phyloP scores from a whole-genome alignment of 73 alveolate species.

The Blepharisma japonicum region DNA sequence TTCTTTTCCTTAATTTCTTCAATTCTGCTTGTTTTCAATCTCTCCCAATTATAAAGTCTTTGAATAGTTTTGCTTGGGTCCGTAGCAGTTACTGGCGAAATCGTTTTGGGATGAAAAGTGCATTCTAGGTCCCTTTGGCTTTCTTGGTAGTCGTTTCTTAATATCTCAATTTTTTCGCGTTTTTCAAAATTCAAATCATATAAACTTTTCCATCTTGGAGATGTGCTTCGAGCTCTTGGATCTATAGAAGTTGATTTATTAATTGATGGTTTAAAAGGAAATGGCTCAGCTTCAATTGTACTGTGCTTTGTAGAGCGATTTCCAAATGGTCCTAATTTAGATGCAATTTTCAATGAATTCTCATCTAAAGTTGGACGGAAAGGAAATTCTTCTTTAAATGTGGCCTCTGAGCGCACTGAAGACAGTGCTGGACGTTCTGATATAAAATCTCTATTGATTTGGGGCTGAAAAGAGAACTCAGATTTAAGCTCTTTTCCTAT shows the following conservation, averaged over 20 bases:
- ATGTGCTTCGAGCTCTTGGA: not conserved
- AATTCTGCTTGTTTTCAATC: not conserved
- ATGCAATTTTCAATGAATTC: constrained; percentile 17
- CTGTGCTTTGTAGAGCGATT: not conserved
- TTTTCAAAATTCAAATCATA: not conserved
- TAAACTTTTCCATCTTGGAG: not conserved
- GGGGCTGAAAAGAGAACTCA: constrained; percentile 2
- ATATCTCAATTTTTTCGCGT: not conserved
- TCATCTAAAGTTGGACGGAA: not conserved
- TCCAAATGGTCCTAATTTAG: constrained; percentile 3
- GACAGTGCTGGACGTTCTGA: too few relatives aligned
- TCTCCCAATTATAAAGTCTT: constrained; percentile 24
- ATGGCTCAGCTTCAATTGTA: not conserved
- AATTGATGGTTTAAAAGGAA: not conserved
- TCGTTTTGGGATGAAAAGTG: constrained; percentile 27
- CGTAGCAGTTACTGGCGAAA: not conserved
- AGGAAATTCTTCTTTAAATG: not conserved
- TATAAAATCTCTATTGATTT: not conserved
- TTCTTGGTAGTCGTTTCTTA: constrained; percentile 3
- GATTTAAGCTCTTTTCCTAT: not conserved
- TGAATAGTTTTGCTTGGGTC: not conserved
- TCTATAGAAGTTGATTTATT: not conserved
- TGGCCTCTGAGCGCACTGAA: too few relatives aligned
- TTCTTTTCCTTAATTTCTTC: not conserved
- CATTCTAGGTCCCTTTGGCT: constrained; percentile 15